Evolutionary conservation across 1,284 basidiomycete species (phyloP).

Genomic region (Clitocybe nebularis): DNA sequence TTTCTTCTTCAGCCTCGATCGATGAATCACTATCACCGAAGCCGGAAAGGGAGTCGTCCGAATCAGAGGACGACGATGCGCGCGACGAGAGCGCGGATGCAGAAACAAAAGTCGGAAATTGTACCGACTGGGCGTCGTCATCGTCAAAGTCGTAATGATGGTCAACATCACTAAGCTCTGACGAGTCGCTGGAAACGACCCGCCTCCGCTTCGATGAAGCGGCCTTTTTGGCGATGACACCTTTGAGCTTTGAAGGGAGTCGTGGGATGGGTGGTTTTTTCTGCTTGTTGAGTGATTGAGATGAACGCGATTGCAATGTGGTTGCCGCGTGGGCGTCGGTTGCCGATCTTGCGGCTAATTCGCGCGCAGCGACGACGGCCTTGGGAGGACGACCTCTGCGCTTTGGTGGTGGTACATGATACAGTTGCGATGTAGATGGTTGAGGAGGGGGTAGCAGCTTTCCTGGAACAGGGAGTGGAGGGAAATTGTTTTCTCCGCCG

Average conservation of each 20-base stretch:
- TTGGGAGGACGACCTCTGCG: conserved; percentile 57
- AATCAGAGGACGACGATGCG: conserved; percentile 35
- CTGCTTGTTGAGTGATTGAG: conserved; percentile 25
- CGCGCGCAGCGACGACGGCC: conserved; percentile 22
- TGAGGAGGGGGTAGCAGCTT: conserved; percentile 12
- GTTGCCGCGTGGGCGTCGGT: conserved; percentile 14
- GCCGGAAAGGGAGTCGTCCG: conserved; percentile 31
- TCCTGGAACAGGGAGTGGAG: conserved; percentile 12
- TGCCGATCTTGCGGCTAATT: conserved; percentile 17
- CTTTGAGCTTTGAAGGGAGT: conserved; percentile 31
- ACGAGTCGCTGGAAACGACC: conserved; percentile 27
- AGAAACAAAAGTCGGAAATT: conserved; percentile 67
- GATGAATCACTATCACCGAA: conserved; percentile 51
- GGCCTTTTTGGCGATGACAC: conserved; percentile 35
- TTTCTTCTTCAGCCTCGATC: conserved; percentile 60
- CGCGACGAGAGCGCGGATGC: conserved; percentile 50
- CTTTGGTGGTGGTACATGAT: conserved; percentile 31
- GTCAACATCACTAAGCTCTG: conserved; percentile 36
- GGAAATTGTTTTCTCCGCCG: conserved; percentile 25
- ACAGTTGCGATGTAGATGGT: conserved; percentile 15
- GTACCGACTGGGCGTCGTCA: conserved; percentile 33
- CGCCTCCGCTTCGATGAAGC: conserved; percentile 31
- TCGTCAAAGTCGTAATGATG: conserved; percentile 31
- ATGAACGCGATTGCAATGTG: conserved; percentile 28
- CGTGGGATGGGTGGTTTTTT: conserved; percentile 26